Base-by-base conservation (phyloP, 305 asterid genomes). In the Petunia hybrid region DNA sequence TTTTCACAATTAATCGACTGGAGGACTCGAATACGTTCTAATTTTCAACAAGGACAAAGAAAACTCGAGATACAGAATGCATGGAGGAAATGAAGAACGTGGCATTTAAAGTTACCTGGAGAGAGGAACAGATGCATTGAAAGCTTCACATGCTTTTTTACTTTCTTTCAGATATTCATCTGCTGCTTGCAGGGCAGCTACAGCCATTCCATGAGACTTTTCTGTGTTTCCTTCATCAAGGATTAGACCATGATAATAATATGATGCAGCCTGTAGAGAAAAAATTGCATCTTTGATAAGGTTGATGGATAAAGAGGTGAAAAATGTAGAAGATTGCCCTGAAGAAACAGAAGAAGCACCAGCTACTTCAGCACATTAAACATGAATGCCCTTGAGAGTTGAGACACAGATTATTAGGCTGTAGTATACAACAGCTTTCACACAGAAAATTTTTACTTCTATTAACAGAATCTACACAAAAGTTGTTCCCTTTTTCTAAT, bases 141-240 rank as follows among this genome's bases (percentile, higher is more conserved):
- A 94, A 82, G 94, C 94, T 85, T 96, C 99, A 79, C 91, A 90
- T 6, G 95, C 90, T 88, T 91, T 96, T 86, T 92, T 96, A 90
- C 99, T 90, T 87, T 94, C 99, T 89, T 94, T 96, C 57, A 96
- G 98, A 84, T 89, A 93, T 87, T 93, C 98, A 42, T 96, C 98
- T 22, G 99, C 99, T 71, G 99, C 99, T 90, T 94, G 97, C 84
- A 96, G 86, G 77, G 98, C 97, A 81, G 99, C 97, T 69, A 93
- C 97, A 57, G 99, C 98, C 98, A 94, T 94, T 84, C 98, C 98
- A 82, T 94, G 99, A 56, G 98, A 94, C 88, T 94, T 96, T 84
- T 96, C 99, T 1, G 98, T 93, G 80, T 94, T 96, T 45, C 99
- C 98, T 88, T 96, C 99, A 43, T 96, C 99, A 10, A 96, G 98